Percentiles rank a stretch among this genome's conserved stretches.
These are phyloP conservation scores for Neonothopanus nambi DNA, from an alignment of 1,284 basidiomycete genomes.

Conservation along the genomic window DNA sequence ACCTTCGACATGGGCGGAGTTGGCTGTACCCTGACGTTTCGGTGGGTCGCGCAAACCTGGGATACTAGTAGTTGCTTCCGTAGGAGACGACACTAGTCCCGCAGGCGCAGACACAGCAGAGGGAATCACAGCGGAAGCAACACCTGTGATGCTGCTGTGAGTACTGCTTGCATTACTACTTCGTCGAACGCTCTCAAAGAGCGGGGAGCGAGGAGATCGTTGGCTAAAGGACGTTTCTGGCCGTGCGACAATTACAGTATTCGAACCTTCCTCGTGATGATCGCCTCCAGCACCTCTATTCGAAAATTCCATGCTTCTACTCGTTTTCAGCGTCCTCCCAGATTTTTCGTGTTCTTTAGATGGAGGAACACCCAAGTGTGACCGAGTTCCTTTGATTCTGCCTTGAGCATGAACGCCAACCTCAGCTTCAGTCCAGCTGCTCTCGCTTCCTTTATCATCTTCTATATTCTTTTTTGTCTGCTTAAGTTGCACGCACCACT, in stretches of 20 bases:
- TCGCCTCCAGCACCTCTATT: not conserved
- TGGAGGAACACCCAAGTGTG: slow-evolving; percentile 18
- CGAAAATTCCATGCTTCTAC: slow-evolving; percentile 60
- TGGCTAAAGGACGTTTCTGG: too few species aligned
- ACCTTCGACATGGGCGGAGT: slow-evolving; percentile 16
- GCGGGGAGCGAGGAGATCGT: slow-evolving; percentile 20
- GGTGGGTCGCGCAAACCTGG: slow-evolving; percentile 6
- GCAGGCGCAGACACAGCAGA: not conserved
- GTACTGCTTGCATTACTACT: slow-evolving; percentile 28
- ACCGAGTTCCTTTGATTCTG: slow-evolving; percentile 29
- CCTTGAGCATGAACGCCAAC: slow-evolving; percentile 27
- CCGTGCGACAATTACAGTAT: too few species aligned
- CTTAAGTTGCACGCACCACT: slow-evolving; percentile 80
- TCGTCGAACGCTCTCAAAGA: slow-evolving; percentile 22
- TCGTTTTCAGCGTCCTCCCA: slow-evolving; percentile 49
- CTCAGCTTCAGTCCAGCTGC: slow-evolving; percentile 6
- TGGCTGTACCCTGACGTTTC: slow-evolving; percentile 17
- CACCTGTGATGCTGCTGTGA: slow-evolving; percentile 37
- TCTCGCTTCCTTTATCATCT: slow-evolving; percentile 17
- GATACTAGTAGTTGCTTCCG: too few species aligned
- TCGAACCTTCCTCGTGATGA: slow-evolving; percentile 8
- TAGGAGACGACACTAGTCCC: not conserved
- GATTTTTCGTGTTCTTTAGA: not conserved
- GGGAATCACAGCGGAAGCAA: slow-evolving; percentile 32
- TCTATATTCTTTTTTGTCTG: slow-evolving; percentile 31